Base-by-base conservation (phyloP, 768 basidiomycete species). In the Xerocomus potaroensis region DNA sequence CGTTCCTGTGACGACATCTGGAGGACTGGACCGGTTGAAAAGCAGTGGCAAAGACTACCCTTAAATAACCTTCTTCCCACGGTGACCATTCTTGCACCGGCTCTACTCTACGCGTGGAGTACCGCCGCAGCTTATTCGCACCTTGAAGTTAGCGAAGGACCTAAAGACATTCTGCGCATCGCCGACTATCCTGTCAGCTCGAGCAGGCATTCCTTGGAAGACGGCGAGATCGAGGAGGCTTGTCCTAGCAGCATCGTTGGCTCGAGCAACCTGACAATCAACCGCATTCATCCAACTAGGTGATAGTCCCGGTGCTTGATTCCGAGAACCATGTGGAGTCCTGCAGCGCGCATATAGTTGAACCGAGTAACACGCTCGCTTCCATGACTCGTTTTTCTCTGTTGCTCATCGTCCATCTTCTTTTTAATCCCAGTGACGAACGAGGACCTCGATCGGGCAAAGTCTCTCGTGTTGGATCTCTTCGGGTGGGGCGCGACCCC, bases 401-500 rank as follows among this genome's bases (percentile, higher is more conserved):
- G 22, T 35, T 33, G 18, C 43, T 50, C 5, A 45, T 26, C 8
- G n/a, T 23, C n/a, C n/a, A n/a, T n/a, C n/a, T n/a, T n/a, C n/a
- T n/a, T n/a, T 40, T 50, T 23, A 4, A 7, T 31, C 12, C 2
- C 41, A 77, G 75, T 77, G 58, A 66, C 73, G 11, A 58, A 58
- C 34, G 66, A 68, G 31, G 69, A 76, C 16, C 63, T 76, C 38
- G 67, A 73, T 23, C 62, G 57, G 15, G 74, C 75, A 37, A 76
- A 76, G 50, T 59, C 60, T 14, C 61, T 77, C 26, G 72, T 80
- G n/a, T 69, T 78, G 23, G 78, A 79, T 56, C 66, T 80, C n/a
- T 64, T 79, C 7, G 75, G 78, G 11, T 78, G 76, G 76, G 76
- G 76, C 19, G 76, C 78, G 21, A 57, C 66, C 5, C 72, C 75